Conservation (phyloP, 495 filamentous ascomycete species). For the Penicillium chermesinum region DNA sequence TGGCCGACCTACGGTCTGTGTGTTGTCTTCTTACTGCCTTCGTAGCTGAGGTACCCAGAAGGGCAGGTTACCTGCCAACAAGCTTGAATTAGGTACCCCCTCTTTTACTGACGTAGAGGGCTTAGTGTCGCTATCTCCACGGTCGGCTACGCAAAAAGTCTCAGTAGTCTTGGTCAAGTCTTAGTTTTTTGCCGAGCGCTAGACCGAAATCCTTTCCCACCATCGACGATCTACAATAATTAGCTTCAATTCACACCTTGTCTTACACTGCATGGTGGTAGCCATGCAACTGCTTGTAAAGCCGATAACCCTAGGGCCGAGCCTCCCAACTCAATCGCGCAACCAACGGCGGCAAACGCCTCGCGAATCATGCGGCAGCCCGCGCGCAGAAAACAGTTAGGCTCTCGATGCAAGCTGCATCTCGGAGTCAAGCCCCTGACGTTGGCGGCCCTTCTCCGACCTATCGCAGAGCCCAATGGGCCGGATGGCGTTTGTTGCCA, state of each 20-base stretch:
- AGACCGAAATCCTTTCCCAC: no score
- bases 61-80: not conserved
- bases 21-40: not conserved
- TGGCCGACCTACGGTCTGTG: not conserved
- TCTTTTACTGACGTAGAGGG: not conserved
- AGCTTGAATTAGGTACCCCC: not conserved
- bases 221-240: no score
- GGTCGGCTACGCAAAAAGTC: not conserved
- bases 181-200: no score
- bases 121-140: not conserved
- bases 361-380: no score
- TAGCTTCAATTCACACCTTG: no score
- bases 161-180: not conserved
- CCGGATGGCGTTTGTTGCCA: not conserved
- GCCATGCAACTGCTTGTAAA: not conserved
- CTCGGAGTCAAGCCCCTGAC: not conserved
- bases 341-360: no score
- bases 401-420: not conserved
- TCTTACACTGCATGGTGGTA: no score
- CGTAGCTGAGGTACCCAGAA: not conserved
- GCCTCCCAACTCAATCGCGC: not conserved
- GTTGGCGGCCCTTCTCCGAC: not conserved
- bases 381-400: no score
- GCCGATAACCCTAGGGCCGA: not conserved
- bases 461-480: not conserved